These are phyloP conservation scores for Alternaria incomplexa DNA, from an alignment of 2,329 filamentous ascomycete species.

Conservation along the genomic window DNA sequence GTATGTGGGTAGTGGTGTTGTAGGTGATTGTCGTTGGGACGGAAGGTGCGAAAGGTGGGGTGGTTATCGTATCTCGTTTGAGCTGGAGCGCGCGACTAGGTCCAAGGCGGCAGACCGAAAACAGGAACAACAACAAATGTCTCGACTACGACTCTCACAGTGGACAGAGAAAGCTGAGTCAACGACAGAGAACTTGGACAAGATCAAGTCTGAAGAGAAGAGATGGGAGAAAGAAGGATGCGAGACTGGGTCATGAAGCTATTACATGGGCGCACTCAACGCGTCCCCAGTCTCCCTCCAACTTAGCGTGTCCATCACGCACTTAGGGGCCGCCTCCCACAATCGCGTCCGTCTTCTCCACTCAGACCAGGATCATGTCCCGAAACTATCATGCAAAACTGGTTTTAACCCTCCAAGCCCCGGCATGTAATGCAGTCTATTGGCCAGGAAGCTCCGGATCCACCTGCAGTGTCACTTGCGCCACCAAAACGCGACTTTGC, in stretches of 20 bases:
- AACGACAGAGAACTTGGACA: not conserved
- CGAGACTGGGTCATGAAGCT: conserved; percentile 12
- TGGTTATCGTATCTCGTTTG: conserved; percentile 14
- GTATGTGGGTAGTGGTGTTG: conserved; percentile 1
- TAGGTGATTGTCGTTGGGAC: conserved; percentile 6
- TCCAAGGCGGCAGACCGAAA: conserved; percentile 2
- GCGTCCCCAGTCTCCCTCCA: conserved; percentile 20
- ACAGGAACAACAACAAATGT: not conserved
- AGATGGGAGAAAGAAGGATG: conserved; percentile 17
- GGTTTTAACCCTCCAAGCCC: not conserved
- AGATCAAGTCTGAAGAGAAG: conserved; percentile 8
- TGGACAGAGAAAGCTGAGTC: not conserved
- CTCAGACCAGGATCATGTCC: conserved; percentile 18
- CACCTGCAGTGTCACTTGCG: conserved; percentile 7
- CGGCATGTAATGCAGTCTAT: not conserved
- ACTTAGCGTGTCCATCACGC: conserved; percentile 32
- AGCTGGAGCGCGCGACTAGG: conserved; percentile 3
- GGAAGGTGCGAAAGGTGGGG: conserved; percentile 11
- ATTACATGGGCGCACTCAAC: conserved; percentile 26
- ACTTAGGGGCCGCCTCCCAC: conserved; percentile 15
- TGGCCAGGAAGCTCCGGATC: conserved; percentile 1
- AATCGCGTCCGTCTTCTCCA: conserved; percentile 27
- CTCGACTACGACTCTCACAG: not conserved
- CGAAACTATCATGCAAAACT: conserved; percentile 2
- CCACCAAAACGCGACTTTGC: conserved; percentile 3